Evolutionary conservation across 345 rosid genomes (phyloP).

Genomic region (Eutrema yunnanense): DNA sequence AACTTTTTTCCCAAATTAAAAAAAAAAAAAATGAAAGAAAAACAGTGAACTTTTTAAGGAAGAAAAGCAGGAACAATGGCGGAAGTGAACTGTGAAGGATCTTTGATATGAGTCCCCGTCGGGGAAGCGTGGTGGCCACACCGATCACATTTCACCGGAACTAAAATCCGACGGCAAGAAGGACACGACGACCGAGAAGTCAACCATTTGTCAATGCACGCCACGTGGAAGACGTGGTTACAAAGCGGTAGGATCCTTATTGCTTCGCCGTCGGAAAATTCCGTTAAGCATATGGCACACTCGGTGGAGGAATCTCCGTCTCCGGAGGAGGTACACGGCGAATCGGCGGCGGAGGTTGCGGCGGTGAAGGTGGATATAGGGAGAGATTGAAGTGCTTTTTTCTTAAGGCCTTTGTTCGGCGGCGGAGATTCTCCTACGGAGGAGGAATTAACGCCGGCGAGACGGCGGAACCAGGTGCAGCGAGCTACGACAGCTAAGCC

Average conservation of each 20-base stretch:
- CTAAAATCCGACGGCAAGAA: constrained; percentile 55
- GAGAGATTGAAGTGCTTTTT: constrained; percentile 53
- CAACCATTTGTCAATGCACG: constrained; percentile 63
- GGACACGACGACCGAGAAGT: constrained; percentile 60
- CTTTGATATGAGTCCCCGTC: constrained; percentile 20
- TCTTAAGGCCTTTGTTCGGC: constrained; percentile 68
- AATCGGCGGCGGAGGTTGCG: background rate
- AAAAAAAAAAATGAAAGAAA: background rate
- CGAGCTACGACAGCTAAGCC: constrained; percentile 34
- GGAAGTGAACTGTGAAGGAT: constrained; percentile 22
- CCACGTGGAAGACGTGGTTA: constrained; percentile 55
- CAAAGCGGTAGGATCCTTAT: constrained; percentile 53
- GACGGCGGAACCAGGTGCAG: background rate
- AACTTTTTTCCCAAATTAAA: background rate
- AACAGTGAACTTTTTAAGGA: constrained; percentile 4
- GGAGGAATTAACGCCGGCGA: background rate
- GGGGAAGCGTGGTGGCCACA: constrained; percentile 27
- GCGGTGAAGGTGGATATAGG: constrained; percentile 53
- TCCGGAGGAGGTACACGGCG: constrained; percentile 1
- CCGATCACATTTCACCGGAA: constrained; percentile 26
- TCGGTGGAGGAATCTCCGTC: constrained; percentile 29
- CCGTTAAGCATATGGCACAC: constrained; percentile 55
- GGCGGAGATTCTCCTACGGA: constrained; percentile 7
- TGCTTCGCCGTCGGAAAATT: constrained; percentile 49
- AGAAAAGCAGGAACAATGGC: constrained; percentile 27